Percentiles rank a stretch among this genome's conserved stretches.
These are phyloP conservation scores for Fusarium solani-melongenae DNA, from an alignment of 2,329 filamentous ascomycete species.

Conservation along the genomic window DNA sequence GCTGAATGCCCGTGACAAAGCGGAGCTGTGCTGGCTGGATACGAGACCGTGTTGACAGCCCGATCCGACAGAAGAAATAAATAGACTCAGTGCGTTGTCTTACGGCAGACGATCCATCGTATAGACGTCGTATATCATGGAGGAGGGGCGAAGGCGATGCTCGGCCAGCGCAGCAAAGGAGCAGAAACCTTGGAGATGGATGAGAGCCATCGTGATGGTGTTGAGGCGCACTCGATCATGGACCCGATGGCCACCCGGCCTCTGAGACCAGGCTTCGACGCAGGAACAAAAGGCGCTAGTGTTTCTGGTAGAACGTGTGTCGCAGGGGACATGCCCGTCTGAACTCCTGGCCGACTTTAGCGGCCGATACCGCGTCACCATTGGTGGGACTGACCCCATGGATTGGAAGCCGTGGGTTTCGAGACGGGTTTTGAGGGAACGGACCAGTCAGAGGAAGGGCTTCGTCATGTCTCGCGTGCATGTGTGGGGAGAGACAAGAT, in stretches of 20 bases:
- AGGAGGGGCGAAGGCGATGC: not conserved
- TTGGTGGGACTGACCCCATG: slow-evolving; percentile 25
- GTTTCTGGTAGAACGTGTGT: slow-evolving; percentile 46
- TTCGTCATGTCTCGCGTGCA: slow-evolving; percentile 20
- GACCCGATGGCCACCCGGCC: not conserved
- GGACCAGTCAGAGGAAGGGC: slow-evolving; percentile 23
- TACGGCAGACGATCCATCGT: not conserved
- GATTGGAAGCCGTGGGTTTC: slow-evolving; percentile 22
- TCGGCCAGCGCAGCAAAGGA: slow-evolving; percentile 16
- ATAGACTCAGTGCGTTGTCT: not conserved
- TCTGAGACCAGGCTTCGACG: slow-evolving; percentile 29
- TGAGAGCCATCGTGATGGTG: slow-evolving; percentile 1
- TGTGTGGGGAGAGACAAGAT: slow-evolving; percentile 18
- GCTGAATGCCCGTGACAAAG: not conserved
- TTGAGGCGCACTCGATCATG: slow-evolving; percentile 7
- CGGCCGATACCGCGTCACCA: not conserved
- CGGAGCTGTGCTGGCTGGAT: not conserved
- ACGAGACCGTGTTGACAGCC: slow-evolving; percentile 3
- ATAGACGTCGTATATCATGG: not conserved
- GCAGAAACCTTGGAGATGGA: slow-evolving; percentile 4
- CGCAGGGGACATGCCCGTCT: slow-evolving; percentile 15
- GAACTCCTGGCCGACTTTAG: slow-evolving; percentile 4
- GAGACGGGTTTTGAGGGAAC: slow-evolving; percentile 30
- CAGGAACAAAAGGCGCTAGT: slow-evolving; percentile 49
- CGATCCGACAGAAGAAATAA: slow-evolving; percentile 3